These are phyloP conservation scores for Volvariella volvacea DNA, from an alignment of 1,284 basidiomycete genomes.

Conservation along the genomic window DNA sequence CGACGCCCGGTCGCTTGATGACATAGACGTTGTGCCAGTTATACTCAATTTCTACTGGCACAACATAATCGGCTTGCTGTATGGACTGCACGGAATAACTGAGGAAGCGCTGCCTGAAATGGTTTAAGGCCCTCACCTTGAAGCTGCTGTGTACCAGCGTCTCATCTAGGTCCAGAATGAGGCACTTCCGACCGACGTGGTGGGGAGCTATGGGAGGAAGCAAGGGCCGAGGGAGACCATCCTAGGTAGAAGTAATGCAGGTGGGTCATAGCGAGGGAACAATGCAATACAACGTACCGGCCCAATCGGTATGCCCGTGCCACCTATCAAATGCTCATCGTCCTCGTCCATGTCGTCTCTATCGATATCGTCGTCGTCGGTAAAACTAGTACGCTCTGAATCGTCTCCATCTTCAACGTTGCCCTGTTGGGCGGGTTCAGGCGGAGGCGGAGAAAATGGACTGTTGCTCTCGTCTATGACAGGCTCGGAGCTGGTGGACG, in stretches of 20 bases:
- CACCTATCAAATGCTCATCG: conserved; percentile 44
- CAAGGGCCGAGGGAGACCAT: conserved; percentile 80
- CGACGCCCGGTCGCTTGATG: conserved; percentile 97
- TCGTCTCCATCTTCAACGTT: conserved; percentile 33
- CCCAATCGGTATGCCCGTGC: conserved; percentile 47
- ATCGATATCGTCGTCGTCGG: conserved; percentile 37
- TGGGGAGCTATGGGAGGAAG: conserved; percentile 70
- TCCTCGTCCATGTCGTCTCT: conserved; percentile 41
- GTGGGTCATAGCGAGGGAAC: conserved; percentile 2
- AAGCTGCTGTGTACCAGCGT: conserved; percentile 92
- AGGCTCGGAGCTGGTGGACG: too few relatives aligned
- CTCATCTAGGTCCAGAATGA: conserved; percentile 94
- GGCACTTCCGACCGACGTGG: conserved; percentile 83
- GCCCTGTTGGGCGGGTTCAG: conserved; percentile 15
- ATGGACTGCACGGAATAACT: conserved; percentile 60
- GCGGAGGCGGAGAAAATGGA: conserved; percentile 1
- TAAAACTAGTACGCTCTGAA: conserved; percentile 39
- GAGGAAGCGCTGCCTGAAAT: conserved; percentile 8
- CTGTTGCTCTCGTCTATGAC: not conserved
- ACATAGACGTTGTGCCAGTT: conserved; percentile 99
- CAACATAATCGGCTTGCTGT: conserved; percentile 94
- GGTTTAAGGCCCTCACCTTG: conserved; percentile 49
- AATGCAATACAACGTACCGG: conserved; percentile 27
- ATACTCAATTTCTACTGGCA: conserved; percentile 98
- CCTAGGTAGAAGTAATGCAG: conserved; percentile 33